Evolutionary conservation across 2,329 filamentous ascomycete species (phyloP).

Genomic region (Nakataea oryzae): DNA sequence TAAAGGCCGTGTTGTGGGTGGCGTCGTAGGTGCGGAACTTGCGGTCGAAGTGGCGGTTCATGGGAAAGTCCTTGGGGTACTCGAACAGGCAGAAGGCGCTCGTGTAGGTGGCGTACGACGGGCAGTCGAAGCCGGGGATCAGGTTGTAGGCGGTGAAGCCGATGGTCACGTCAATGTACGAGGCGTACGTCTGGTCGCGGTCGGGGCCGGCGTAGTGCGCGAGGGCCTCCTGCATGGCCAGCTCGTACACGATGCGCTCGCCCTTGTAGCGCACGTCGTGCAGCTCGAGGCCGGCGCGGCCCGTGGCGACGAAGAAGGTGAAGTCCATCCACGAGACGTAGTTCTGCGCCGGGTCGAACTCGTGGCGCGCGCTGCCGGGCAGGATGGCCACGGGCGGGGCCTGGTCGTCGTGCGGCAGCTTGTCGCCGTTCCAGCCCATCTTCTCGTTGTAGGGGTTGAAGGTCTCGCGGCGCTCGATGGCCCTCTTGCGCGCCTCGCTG

Average conservation of each 20-base stretch:
- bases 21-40: constrained; percentile 7
- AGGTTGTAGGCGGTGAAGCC: constrained; percentile 36
- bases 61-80: constrained; percentile 34
- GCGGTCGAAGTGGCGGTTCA: constrained; percentile 13
- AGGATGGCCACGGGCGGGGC: constrained; percentile 26
- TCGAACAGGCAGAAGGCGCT: constrained; percentile 49
- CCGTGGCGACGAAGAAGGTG: constrained; percentile 39
- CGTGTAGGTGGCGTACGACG: constrained; percentile 36
- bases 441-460: background rate
- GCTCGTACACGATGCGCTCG: constrained; percentile 43
- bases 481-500: background rate
- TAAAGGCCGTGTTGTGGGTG: constrained; percentile 17
- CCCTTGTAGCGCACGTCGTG: constrained; percentile 43
- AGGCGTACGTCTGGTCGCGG: constrained; percentile 30
- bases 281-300: constrained; percentile 32
- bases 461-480: background rate
- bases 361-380: constrained; percentile 27
- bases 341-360: constrained; percentile 27
- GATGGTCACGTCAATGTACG: constrained; percentile 36
- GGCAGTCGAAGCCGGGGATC: constrained; percentile 40
- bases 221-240: constrained; percentile 43
- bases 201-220: constrained; percentile 39
- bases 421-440: background rate
- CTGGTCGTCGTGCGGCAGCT: constrained; percentile 21
- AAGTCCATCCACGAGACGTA: constrained; percentile 42